These are phyloP conservation scores for Zygnema cylindricum DNA, from an alignment of 139 green algal genomes.

Conservation along the genomic window DNA sequence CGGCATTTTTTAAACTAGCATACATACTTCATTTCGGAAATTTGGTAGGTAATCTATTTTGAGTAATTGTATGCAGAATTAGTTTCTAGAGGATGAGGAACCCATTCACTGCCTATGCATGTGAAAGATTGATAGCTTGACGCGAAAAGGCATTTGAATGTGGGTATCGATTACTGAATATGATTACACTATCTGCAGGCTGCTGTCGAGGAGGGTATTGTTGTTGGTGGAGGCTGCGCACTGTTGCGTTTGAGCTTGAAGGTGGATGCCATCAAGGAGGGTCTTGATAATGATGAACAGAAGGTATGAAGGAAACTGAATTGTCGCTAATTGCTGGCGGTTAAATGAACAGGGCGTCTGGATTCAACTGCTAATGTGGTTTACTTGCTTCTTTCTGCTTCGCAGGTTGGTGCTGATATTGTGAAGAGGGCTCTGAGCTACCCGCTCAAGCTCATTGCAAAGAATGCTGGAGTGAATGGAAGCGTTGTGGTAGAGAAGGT, in stretches of 20 bases:
- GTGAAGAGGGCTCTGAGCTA: conserved; percentile 87
- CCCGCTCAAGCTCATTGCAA: conserved; percentile 90
- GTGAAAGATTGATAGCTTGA: too few species aligned
- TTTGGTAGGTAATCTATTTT: too few species aligned
- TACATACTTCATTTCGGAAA: too few species aligned
- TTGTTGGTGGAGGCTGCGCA: conserved; percentile 96
- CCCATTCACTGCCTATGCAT: too few species aligned
- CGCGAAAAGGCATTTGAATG: too few species aligned
- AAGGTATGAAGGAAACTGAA: conserved; percentile 70
- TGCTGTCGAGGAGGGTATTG: conserved; percentile 98
- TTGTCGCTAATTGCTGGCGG: too few species aligned
- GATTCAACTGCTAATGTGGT: too few species aligned
- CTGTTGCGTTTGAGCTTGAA: conserved; percentile 88
- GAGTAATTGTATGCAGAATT: too few species aligned
- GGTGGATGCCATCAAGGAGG: conserved; percentile 85
- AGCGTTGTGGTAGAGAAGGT: conserved; percentile 93
- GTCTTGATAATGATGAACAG: conserved; percentile 92
- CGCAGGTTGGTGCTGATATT: conserved; percentile 92
- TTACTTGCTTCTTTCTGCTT: conserved; percentile 11
- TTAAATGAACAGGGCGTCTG: too few species aligned
- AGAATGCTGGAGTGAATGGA: conserved; percentile 96
- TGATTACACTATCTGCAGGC: conserved; percentile 64
- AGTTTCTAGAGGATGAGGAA: too few species aligned
- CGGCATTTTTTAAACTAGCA: too few species aligned
- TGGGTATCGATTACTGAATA: too few species aligned